These are phyloP conservation scores for Emericellopsis cladophorae DNA, from an alignment of 2,329 filamentous ascomycete species.

Conservation along the genomic window DNA sequence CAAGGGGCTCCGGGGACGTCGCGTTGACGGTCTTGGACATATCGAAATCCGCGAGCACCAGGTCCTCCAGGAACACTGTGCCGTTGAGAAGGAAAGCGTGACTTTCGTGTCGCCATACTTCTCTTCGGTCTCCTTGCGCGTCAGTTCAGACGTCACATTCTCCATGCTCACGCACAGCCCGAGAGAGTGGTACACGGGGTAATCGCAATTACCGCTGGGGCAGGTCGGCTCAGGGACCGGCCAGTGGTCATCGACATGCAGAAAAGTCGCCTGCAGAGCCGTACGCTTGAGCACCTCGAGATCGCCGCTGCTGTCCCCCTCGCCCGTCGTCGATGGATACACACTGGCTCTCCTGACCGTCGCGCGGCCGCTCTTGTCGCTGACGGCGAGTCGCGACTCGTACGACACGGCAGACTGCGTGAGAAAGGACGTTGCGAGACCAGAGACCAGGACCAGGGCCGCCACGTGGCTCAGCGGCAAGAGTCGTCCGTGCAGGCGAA, in stretches of 20 bases:
- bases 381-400: neutral
- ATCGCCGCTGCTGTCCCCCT: neutral
- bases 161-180: constrained; percentile 1
- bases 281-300: neutral
- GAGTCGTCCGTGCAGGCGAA: neutral
- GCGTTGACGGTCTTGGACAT: constrained; percentile 1
- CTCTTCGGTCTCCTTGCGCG: neutral
- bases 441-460: constrained; percentile 3
- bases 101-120: neutral
- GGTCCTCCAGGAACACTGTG: neutral
- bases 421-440: constrained; percentile 5
- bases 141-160: constrained; percentile 2
- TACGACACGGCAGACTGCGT: constrained; percentile 7
- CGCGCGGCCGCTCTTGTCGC: neutral
- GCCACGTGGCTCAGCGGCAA: constrained; percentile 1
- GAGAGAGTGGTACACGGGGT: constrained; percentile 1
- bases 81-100: neutral
- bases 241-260: constrained; percentile 1
- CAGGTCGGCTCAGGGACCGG: constrained; percentile 1
- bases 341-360: neutral
- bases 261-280: constrained; percentile 3
- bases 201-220: constrained; percentile 2
- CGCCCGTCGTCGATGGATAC: neutral
- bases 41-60: neutral
- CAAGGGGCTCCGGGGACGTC: constrained; percentile 1